Evolutionary conservation across 2,329 filamentous ascomycete species (phyloP), one percentile per base, ranked within the genome.

Genomic region (Pseudomassariella vexata): DNA sequence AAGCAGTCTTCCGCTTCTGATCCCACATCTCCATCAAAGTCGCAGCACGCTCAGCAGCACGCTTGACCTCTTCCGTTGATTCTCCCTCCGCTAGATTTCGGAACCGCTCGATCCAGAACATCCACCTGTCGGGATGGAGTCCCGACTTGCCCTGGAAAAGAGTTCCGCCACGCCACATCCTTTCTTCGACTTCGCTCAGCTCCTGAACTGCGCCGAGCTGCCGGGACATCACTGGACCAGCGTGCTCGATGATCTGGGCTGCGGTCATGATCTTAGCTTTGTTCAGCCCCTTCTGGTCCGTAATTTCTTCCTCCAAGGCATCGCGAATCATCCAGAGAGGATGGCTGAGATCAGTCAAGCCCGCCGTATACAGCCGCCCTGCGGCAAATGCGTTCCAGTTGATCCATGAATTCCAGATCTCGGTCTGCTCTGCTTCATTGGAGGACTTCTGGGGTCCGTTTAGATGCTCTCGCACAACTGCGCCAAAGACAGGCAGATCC

Each of bases 341-440:
- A 7, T 43, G 41, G 15, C 38, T 46, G 3, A 30, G 24, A 4
- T 35, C 36, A n/a, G 37, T 24, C 0, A 40, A 30, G 3, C 43
- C 49, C 10, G 45, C 45, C 20, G 43, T 44, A 3, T 47, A 32
- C 5, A 54, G 41, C 12, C 38, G 40, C n/a, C n/a, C n/a, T 9
- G 52, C 50, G 2, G 40, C 36, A 37, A 55, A 52, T 10, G 52
- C 49, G 29, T 54, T 48, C 24, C 52, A 48, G 2, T 46, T 45
- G 9, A 53, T 24, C 38, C 44, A 46, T 2, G 36, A 30, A 2
- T 18, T 18, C 5, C 34, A 30, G 7, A 40, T 29, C 14, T 25
- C 19, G 3, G 31, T 30, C 8, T 40, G 36, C 18, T 44, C 32
- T 14, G 40, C 39, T 12, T 41, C 36, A 4, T 25, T 21, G 2